Percentiles rank a stretch among this genome's conserved stretches.
Evolutionary conservation across 371 early-diverging fungal species (phyloP).

Genomic region (Choanephora cucurbitarum): DNA sequence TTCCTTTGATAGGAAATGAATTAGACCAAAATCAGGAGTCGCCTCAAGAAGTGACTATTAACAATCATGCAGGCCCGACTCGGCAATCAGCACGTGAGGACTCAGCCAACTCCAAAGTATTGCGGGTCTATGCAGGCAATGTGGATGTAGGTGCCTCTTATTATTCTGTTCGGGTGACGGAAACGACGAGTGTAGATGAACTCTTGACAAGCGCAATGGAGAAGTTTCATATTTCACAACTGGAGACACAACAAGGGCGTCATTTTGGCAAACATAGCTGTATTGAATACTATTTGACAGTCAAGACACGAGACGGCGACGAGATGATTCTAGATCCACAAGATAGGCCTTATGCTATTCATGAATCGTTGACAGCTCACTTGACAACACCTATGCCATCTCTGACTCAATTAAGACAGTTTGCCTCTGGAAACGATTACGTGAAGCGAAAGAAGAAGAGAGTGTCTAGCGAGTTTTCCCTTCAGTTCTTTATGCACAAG

Average conservation of each 20-base stretch:
- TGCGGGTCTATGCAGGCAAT: conserved; percentile 55
- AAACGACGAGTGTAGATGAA: conserved; percentile 45
- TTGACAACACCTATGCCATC: conserved; percentile 57
- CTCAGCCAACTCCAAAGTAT: conserved; percentile 20
- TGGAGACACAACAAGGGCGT: conserved; percentile 24
- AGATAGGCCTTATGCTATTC: conserved; percentile 56
- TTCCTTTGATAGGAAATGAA: conserved; percentile 1
- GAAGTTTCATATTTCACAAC: conserved; percentile 45
- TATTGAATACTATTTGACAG: conserved; percentile 49
- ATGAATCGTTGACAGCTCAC: conserved; percentile 53
- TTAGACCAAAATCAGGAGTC: neutral
- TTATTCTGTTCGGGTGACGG: conserved; percentile 52
- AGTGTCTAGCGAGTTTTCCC: conserved; percentile 10
- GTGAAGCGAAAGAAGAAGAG: conserved; percentile 17
- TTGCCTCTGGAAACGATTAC: conserved; percentile 48
- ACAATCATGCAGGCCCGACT: conserved; percentile 12
- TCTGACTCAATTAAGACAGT: conserved; percentile 52
- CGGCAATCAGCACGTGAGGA: conserved; percentile 11
- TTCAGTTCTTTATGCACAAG: conserved; percentile 49
- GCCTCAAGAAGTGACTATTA: neutral
- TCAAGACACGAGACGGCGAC: conserved; percentile 42
- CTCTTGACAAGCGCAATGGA: conserved; percentile 46
- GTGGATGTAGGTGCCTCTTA: conserved; percentile 54
- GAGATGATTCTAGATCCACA: conserved; percentile 40
- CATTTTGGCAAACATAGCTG: conserved; percentile 32